Evolutionary conservation across 345 rosid species (phyloP), one percentile per base, ranked within the genome.

Genomic region (Salix purpurea): DNA sequence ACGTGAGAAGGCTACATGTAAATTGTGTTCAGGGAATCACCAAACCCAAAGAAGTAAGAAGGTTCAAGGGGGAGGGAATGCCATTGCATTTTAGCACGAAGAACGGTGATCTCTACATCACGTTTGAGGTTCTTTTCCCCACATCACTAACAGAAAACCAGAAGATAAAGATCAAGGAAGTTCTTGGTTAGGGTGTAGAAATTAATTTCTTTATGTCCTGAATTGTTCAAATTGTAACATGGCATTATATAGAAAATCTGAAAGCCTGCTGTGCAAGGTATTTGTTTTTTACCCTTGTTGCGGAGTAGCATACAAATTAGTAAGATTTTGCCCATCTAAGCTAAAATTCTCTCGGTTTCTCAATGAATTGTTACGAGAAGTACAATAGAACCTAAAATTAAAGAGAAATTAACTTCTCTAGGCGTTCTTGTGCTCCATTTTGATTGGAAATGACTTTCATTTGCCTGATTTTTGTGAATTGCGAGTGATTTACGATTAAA

Each of bases 1-100:
- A 16, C 66, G 36, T n/a, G 36, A 12, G 30, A 61, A 69, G 21
- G 39, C 66, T 61, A 13, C 75, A 23, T 54, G 2, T 54, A 11
- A 61, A 66, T 16, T 50, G 14, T 84, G 46, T 56, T 40, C 90
- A 96, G 99, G 97, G 91, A 79, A 88, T 96, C 66, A 96, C 96
- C 2, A 94, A 92, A 82, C 98, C 99, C 1, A 96, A 96, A 80
- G 94, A 91, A 84, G 96, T 94, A 82, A 86, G 86, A 66, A 96
- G 89, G 87, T 87, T 94, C 70, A 94, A 88, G 87, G 99, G 95
- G 24, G 98, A 96, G 88, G 99, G 99, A 56, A 96, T 96, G 99
- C 98, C 98, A 15, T 74, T 90, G 86, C 94, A 94, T 83, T 86
- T 77, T 72, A 94, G 96, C 84, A 88, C 79, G 23, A 94, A 94